phyloP scores from a whole-genome alignment of 1,139 yeast species.

The Starmera stellimalicola region DNA sequence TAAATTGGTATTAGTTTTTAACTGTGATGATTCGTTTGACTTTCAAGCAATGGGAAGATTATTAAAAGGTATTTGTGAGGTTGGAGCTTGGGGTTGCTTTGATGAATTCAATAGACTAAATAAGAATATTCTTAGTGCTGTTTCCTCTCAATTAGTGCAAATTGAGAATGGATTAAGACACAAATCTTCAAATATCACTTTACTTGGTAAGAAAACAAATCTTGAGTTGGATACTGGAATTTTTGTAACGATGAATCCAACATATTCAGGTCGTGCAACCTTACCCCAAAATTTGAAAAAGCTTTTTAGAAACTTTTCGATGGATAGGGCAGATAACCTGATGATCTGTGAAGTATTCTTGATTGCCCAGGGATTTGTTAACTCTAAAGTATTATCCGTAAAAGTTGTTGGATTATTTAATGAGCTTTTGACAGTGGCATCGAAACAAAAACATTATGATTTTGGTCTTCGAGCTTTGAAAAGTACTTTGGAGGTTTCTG shows the following conservation, averaged over 20 bases:
- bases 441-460: slow-evolving; percentile 71
- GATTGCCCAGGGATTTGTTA: slow-evolving; percentile 59
- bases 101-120: slow-evolving; percentile 89
- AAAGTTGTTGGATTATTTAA: slow-evolving; percentile 49
- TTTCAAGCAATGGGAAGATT: slow-evolving; percentile 73
- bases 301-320: slow-evolving; percentile 66
- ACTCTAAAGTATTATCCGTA: slow-evolving; percentile 38
- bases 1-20: slow-evolving; percentile 72
- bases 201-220: slow-evolving; percentile 36
- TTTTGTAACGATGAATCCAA: slow-evolving; percentile 90
- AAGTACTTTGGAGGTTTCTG: slow-evolving; percentile 52
- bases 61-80: slow-evolving; percentile 70
- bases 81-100: slow-evolving; percentile 95
- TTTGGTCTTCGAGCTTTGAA: slow-evolving; percentile 83
- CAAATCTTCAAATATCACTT: slow-evolving; percentile 25
- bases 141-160: slow-evolving; percentile 70
- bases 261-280: slow-evolving; percentile 71
- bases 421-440: slow-evolving; percentile 28
- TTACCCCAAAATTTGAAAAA: slow-evolving; percentile 84
- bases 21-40: slow-evolving; percentile 88
- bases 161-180: slow-evolving; percentile 47
- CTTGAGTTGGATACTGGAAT: slow-evolving; percentile 56
- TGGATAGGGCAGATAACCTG: slow-evolving; percentile 64
- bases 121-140: slow-evolving; percentile 67
- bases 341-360: slow-evolving; percentile 66